Evolutionary conservation across 1,284 basidiomycete genomes (phyloP).

Genomic region (Leucoagaricus sp.): DNA sequence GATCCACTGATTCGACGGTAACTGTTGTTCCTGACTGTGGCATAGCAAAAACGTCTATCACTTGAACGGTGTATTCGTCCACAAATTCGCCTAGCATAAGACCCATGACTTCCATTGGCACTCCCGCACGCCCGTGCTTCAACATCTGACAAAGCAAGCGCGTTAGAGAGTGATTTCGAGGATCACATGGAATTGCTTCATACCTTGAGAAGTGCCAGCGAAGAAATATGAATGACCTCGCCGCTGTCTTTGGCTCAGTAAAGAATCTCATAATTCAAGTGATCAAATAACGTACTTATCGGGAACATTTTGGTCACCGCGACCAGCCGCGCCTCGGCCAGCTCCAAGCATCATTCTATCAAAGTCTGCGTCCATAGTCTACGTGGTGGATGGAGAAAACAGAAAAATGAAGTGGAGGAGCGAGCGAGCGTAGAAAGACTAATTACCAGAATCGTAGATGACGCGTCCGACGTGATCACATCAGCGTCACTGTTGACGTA

Average conservation of each 20-base stretch:
- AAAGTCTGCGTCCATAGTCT: constrained; percentile 55
- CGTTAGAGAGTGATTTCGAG: not conserved
- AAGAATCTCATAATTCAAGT: constrained; percentile 3
- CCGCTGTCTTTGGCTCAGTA: constrained; percentile 53
- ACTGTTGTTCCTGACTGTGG: constrained; percentile 99
- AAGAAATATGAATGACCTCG: constrained; percentile 96
- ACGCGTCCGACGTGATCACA: constrained; percentile 48
- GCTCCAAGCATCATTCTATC: constrained; percentile 59
- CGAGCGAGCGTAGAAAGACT: not conserved
- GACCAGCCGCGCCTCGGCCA: constrained; percentile 37
- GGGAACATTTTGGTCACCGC: constrained; percentile 57
- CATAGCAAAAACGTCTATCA: constrained; percentile 99
- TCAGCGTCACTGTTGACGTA: constrained; percentile 24
- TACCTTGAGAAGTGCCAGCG: constrained; percentile 91
- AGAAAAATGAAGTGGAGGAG: not conserved
- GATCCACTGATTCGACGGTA: constrained; percentile 98
- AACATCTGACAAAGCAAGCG: constrained; percentile 73
- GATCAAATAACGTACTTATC: constrained; percentile 60
- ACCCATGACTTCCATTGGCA: constrained; percentile 99
- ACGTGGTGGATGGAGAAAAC: constrained; percentile 12
- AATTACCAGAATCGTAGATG: constrained; percentile 28
- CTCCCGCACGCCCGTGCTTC: constrained; percentile 98
- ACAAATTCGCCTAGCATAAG: constrained; percentile 99
- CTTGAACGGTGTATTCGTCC: constrained; percentile 97
- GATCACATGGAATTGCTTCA: not conserved